These are phyloP conservation scores for Wallacemonas sp. DNA, from an alignment of 208 protist genomes.

Conservation along the genomic window DNA sequence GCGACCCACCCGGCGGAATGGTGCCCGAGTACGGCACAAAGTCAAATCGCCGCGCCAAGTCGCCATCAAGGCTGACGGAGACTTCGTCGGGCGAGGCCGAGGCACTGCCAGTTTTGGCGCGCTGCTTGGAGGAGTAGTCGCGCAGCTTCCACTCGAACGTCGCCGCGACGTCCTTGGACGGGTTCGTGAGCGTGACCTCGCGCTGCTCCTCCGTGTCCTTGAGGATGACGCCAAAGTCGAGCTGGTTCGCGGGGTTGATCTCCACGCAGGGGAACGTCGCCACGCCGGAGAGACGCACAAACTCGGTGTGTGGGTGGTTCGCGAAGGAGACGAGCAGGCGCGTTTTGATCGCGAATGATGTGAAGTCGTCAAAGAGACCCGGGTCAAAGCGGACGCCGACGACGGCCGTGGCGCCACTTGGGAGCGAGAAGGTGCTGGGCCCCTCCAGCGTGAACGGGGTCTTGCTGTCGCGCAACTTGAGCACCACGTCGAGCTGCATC, in stretches of 20 bases:
- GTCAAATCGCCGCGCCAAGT: conserved; percentile 78
- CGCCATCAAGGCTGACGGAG: conserved; percentile 32
- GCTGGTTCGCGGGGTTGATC: conserved; percentile 44
- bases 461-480: conserved; percentile 39
- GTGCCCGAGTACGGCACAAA: conserved; percentile 92
- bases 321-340: conserved; percentile 82
- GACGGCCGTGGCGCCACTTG: conserved; percentile 75
- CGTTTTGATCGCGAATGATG: conserved; percentile 73
- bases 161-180: conserved; percentile 67
- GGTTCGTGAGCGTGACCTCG: conserved; percentile 82
- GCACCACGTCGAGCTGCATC: conserved; percentile 68
- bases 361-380: conserved; percentile 72
- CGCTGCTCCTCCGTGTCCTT: conserved; percentile 85
- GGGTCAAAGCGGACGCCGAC: conserved; percentile 89
- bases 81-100: background rate
- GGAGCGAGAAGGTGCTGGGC: conserved; percentile 54
- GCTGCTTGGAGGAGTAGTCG: conserved; percentile 15
- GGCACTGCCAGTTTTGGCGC: background rate
- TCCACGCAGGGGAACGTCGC: conserved; percentile 91
- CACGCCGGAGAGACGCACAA: conserved; percentile 70
- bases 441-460: conserved; percentile 79
- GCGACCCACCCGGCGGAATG: conserved; percentile 79
- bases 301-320: conserved; percentile 90
- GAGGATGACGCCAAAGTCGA: conserved; percentile 95
- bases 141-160: conserved; percentile 77